Percentiles rank a stretch among this genome's conserved stretches.
Conservation (phyloP, 2,329 filamentous ascomycete species). For the Colletotrichum neosansevieriae region DNA sequence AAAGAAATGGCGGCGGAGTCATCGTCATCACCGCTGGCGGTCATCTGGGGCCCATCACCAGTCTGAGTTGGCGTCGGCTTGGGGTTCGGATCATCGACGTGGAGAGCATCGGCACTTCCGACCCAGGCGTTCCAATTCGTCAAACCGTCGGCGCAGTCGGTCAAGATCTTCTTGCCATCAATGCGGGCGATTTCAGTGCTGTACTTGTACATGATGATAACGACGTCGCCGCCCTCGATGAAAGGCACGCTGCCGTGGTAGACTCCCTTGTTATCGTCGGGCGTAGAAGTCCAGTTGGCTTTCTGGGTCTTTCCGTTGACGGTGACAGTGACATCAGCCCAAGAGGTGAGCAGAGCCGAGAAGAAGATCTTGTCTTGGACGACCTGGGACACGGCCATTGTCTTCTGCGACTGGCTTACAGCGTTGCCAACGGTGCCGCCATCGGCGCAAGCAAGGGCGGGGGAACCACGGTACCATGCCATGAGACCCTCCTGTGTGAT, state of each 20-base stretch:
- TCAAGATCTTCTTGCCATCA: slow-evolving; percentile 26
- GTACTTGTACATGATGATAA: slow-evolving; percentile 49
- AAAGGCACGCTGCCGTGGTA: slow-evolving; percentile 48
- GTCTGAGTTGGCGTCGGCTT: slow-evolving; percentile 34
- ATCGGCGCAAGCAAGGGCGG: slow-evolving; percentile 43
- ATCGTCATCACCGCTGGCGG: slow-evolving; percentile 2
- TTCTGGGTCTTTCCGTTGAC: slow-evolving; percentile 43
- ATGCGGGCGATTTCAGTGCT: slow-evolving; percentile 34
- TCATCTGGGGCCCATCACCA: slow-evolving; percentile 22
- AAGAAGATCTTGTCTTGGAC: slow-evolving; percentile 45
- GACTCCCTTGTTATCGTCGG: slow-evolving; percentile 43
- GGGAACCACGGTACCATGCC: slow-evolving; percentile 51
- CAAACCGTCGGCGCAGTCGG: slow-evolving; percentile 25
- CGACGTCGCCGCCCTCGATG: slow-evolving; percentile 46
- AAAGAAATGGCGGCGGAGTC: not conserved
- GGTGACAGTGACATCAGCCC: slow-evolving; percentile 43
- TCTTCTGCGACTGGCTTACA: slow-evolving; percentile 43
- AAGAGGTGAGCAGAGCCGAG: slow-evolving; percentile 44
- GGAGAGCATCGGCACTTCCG: slow-evolving; percentile 25
- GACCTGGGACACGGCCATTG: slow-evolving; percentile 39
- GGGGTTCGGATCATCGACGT: slow-evolving; percentile 33
- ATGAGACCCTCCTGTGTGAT: slow-evolving; percentile 46
- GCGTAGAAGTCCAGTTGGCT: slow-evolving; percentile 37
- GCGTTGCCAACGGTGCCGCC: slow-evolving; percentile 50
- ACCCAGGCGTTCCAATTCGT: slow-evolving; percentile 42